These are phyloP conservation scores for Strobilomyces dryophilus DNA, from an alignment of 768 basidiomycete species.

Conservation along the genomic window DNA sequence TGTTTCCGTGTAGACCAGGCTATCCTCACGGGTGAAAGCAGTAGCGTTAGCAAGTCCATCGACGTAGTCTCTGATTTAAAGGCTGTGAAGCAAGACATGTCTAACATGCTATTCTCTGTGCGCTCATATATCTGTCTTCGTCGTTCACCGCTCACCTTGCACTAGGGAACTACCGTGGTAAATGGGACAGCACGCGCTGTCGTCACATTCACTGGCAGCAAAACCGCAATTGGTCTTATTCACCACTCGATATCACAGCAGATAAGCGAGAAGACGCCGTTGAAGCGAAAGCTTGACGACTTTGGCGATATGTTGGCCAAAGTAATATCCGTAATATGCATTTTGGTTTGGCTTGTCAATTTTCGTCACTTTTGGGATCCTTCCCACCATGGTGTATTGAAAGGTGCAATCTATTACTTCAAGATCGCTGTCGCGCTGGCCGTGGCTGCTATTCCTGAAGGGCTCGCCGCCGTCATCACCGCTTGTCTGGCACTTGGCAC, in stretches of 20 bases:
- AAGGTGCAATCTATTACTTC: slow-evolving; percentile 97
- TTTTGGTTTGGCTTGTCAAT: slow-evolving; percentile 98
- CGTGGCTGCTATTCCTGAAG: slow-evolving; percentile 98
- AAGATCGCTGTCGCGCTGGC: slow-evolving; percentile 98
- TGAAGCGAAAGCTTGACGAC: slow-evolving; percentile 97
- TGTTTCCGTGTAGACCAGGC: slow-evolving; percentile 96
- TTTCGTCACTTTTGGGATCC: slow-evolving; percentile 95
- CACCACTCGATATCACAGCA: slow-evolving; percentile 94
- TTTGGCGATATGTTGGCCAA: slow-evolving; percentile 98
- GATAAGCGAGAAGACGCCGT: slow-evolving; percentile 92
- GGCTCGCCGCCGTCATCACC: slow-evolving; percentile 97
- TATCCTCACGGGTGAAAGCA: slow-evolving; percentile 92
- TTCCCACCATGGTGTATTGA: slow-evolving; percentile 82
- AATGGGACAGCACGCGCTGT: slow-evolving; percentile 87
- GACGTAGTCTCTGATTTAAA: slow-evolving; percentile 62
- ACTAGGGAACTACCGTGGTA: slow-evolving; percentile 90
- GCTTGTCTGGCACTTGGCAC: slow-evolving; percentile 95
- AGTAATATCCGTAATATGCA: slow-evolving; percentile 94
- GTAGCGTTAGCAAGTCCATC: slow-evolving; percentile 78
- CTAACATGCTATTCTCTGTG: slow-evolving; percentile 94
- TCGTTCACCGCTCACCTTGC: not conserved
- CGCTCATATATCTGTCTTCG: slow-evolving; percentile 3
- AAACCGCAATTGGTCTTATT: slow-evolving; percentile 94
- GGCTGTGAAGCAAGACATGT: slow-evolving; percentile 98
- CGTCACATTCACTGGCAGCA: slow-evolving; percentile 80